These are phyloP conservation scores for Juglanconis juglandina DNA, from an alignment of 2,329 filamentous ascomycete genomes.

Conservation along the genomic window DNA sequence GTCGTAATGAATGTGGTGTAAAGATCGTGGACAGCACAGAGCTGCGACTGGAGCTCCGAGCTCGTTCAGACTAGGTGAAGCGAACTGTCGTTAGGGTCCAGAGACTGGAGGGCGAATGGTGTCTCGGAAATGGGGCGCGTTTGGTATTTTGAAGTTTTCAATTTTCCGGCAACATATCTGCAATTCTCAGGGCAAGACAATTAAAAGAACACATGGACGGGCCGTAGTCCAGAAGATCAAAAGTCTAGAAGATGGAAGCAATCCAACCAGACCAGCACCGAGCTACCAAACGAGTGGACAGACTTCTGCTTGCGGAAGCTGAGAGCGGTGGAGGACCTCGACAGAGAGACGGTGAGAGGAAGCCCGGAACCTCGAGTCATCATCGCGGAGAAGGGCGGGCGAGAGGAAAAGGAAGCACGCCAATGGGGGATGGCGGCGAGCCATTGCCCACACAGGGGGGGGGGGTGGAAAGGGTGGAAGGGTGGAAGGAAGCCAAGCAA, in stretches of 20 bases:
- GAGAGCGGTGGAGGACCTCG: not conserved
- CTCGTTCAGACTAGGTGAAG: not conserved
- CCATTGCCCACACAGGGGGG: not conserved
- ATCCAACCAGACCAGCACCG: not conserved
- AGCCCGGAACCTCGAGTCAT: not conserved
- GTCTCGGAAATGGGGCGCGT: conserved; percentile 8
- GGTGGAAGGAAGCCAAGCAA: conserved; percentile 1
- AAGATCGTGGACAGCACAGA: conserved; percentile 17
- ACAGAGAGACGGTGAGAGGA: conserved; percentile 7
- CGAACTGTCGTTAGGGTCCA: not conserved
- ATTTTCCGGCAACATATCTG: conserved; percentile 6
- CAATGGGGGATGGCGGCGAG: conserved; percentile 2
- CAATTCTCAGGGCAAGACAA: conserved; percentile 13
- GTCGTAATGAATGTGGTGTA: conserved; percentile 14
- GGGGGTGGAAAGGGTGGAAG: not conserved
- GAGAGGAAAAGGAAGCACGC: conserved; percentile 8
- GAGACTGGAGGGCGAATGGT: not conserved
- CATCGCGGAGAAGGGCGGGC: not conserved
- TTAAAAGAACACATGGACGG: not conserved
- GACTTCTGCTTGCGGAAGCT: conserved; percentile 8
- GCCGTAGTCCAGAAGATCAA: not conserved
- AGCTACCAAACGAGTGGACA: conserved; percentile 11
- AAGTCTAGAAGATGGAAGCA: not conserved
- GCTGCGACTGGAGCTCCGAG: conserved; percentile 10
- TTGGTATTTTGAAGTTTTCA: conserved; percentile 7